Evolutionary conservation across 345 rosid genomes (phyloP).

Genomic region (Linum usitatissimum): DNA sequence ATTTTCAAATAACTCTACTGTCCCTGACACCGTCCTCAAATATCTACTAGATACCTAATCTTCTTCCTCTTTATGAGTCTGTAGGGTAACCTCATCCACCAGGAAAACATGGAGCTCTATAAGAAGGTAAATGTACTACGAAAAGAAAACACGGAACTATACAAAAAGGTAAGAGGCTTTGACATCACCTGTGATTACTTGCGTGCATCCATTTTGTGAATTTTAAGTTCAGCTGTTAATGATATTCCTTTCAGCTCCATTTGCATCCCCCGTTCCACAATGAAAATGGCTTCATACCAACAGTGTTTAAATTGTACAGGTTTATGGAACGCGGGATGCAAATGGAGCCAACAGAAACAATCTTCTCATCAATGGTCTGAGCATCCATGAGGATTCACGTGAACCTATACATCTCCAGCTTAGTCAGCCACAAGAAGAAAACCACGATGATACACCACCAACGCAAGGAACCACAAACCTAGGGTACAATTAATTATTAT

Average conservation of each 20-base stretch:
- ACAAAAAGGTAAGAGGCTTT: slow-evolving; percentile 9
- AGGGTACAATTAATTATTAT: slow-evolving; percentile 29
- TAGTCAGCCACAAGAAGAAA: slow-evolving; percentile 50
- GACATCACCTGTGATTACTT: background rate
- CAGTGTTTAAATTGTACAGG: slow-evolving; percentile 20
- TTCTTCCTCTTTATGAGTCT: background rate
- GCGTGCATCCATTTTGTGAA: too few species aligned
- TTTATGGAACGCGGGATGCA: slow-evolving; percentile 33
- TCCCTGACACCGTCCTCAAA: background rate
- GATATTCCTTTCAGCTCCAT: too few species aligned
- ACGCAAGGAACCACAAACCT: slow-evolving; percentile 38
- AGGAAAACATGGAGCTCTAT: slow-evolving; percentile 4
- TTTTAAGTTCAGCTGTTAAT: too few species aligned
- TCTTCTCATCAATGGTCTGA: slow-evolving; percentile 36
- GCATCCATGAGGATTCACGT: slow-evolving; percentile 39
- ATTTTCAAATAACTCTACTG: background rate
- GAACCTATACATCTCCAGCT: slow-evolving; percentile 54
- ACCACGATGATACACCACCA: slow-evolving; percentile 26
- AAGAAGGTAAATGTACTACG: slow-evolving; percentile 6
- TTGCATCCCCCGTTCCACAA: too few species aligned
- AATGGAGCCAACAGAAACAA: slow-evolving; percentile 28
- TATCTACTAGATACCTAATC: background rate
- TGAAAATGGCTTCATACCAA: slow-evolving; percentile 11
- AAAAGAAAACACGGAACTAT: slow-evolving; percentile 10
- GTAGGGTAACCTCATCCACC: slow-evolving; percentile 8